Evolutionary conservation across 1,284 basidiomycete genomes (phyloP).

Genomic region (Sporisorium reilianum): DNA sequence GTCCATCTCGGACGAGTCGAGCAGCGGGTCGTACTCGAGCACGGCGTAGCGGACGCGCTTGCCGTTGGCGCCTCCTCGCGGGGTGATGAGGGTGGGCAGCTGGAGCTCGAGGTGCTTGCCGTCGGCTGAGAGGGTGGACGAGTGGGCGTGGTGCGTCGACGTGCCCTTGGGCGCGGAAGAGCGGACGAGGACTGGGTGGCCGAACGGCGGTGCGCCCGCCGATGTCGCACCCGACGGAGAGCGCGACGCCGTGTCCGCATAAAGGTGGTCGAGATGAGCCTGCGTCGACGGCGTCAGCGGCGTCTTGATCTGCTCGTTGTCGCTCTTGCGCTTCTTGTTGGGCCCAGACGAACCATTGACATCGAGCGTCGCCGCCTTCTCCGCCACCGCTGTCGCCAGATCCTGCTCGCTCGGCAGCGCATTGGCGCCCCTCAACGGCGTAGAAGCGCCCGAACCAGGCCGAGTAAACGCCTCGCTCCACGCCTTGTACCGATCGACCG

Average conservation of each 20-base stretch:
- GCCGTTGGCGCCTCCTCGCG: slow-evolving; percentile 41
- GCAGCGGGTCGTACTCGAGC: slow-evolving; percentile 71
- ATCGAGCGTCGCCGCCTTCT: slow-evolving; percentile 12
- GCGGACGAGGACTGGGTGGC: slow-evolving; percentile 47
- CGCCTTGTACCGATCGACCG: slow-evolving; percentile 62
- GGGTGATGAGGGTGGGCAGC: slow-evolving; percentile 62
- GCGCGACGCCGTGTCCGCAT: slow-evolving; percentile 29
- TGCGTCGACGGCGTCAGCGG: slow-evolving; percentile 33
- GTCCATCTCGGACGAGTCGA: slow-evolving; percentile 86
- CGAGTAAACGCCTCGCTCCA: slow-evolving; percentile 61
- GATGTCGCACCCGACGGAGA: slow-evolving; percentile 15
- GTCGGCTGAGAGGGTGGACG: slow-evolving; percentile 40
- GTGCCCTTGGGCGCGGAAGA: slow-evolving; percentile 56
- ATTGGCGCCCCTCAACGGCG: slow-evolving; percentile 19
- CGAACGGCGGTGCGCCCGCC: slow-evolving; percentile 40
- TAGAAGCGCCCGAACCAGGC: slow-evolving; percentile 48
- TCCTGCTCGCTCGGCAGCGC: slow-evolving; percentile 10
- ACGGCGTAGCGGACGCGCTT: slow-evolving; percentile 58
- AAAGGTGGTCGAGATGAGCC: slow-evolving; percentile 36
- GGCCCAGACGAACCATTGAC: slow-evolving; percentile 15
- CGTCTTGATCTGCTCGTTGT: slow-evolving; percentile 9
- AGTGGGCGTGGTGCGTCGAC: slow-evolving; percentile 53
- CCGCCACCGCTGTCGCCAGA: slow-evolving; percentile 25
- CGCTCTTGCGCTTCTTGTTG: slow-evolving; percentile 26
- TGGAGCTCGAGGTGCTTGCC: slow-evolving; percentile 53